These are phyloP conservation scores for Phytophthora sp. DNA, from an alignment of 352 stramenopile species.

Conservation along the genomic window DNA sequence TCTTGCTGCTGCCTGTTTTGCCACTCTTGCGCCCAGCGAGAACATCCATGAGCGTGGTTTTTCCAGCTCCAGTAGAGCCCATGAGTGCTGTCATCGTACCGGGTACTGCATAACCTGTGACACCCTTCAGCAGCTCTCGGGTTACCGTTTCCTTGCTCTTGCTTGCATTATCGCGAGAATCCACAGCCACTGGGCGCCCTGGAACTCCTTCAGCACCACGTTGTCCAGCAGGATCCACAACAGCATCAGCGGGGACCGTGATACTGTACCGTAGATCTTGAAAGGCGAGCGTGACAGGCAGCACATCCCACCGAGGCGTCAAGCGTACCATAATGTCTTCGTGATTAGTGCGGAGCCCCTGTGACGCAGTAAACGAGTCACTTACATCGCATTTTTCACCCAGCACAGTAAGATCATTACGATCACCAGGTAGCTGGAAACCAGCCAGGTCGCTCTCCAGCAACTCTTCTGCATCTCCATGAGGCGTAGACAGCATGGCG, in stretches of 20 bases:
- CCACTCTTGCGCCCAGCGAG: slow-evolving; percentile 92
- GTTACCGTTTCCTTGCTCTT: slow-evolving; percentile 57
- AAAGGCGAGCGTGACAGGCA: slow-evolving; percentile 52
- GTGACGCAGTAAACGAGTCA: slow-evolving; percentile 32
- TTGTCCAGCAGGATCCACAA: slow-evolving; percentile 18
- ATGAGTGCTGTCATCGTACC: slow-evolving; percentile 91
- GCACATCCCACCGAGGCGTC: slow-evolving; percentile 35
- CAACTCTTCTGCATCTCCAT: slow-evolving; percentile 31
- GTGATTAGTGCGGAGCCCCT: slow-evolving; percentile 23
- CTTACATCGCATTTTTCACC: slow-evolving; percentile 12
- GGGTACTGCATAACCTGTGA: slow-evolving; percentile 79
- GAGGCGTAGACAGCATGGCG: slow-evolving; percentile 42
- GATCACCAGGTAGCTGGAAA: slow-evolving; percentile 7
- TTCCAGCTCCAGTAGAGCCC: slow-evolving; percentile 82
- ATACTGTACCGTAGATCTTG: slow-evolving; percentile 52
- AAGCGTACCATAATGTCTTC: slow-evolving; percentile 32
- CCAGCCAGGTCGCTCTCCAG: slow-evolving; percentile 36
- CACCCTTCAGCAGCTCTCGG: slow-evolving; percentile 70
- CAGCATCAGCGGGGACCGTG: slow-evolving; percentile 22
- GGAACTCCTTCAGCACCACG: slow-evolving; percentile 28
- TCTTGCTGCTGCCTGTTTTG: slow-evolving; percentile 33
- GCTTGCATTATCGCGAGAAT: slow-evolving; percentile 49
- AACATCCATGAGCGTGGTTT: slow-evolving; percentile 93
- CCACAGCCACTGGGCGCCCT: slow-evolving; percentile 32
- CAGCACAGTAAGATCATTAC: slow-evolving; percentile 16